Conservation (phyloP, 495 filamentous ascomycete genomes). For the Melanomma pulvis-pyrius region DNA sequence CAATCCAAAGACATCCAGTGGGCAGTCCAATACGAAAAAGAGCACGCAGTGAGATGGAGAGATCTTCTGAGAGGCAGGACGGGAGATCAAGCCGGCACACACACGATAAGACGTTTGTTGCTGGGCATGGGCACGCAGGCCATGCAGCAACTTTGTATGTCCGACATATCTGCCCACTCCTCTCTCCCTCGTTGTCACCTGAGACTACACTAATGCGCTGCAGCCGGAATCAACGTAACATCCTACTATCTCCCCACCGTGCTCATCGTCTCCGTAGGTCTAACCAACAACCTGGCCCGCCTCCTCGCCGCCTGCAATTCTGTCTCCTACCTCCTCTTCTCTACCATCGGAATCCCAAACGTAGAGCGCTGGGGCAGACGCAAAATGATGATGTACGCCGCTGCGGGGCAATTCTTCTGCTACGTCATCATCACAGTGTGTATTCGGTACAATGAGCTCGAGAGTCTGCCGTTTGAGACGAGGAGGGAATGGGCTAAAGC, state of each 20-base stretch:
- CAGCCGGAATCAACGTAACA: slow-evolving; percentile 56
- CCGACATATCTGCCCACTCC: slow-evolving; percentile 25
- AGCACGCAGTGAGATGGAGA: slow-evolving; percentile 52
- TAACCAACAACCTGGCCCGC: slow-evolving; percentile 52
- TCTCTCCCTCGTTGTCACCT: slow-evolving; percentile 30
- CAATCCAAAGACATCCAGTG: slow-evolving; percentile 55
- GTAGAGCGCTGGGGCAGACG: slow-evolving; percentile 59
- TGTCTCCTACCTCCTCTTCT: slow-evolving; percentile 49
- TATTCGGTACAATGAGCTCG: slow-evolving; percentile 58
- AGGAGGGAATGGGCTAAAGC: slow-evolving; percentile 51
- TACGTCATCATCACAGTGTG: slow-evolving; percentile 44
- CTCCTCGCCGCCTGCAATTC: slow-evolving; percentile 56
- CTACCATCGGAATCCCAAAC: slow-evolving; percentile 47
- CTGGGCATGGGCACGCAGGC: slow-evolving; percentile 57
- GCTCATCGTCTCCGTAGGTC: slow-evolving; percentile 57
- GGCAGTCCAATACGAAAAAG: slow-evolving; percentile 53
- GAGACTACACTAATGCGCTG: slow-evolving; percentile 59
- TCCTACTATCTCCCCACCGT: slow-evolving; percentile 60
- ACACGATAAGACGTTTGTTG: slow-evolving; percentile 53
- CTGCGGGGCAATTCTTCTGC: slow-evolving; percentile 50
- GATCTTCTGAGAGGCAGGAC: slow-evolving; percentile 52
- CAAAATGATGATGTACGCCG: slow-evolving; percentile 53
- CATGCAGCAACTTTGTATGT: slow-evolving; percentile 62
- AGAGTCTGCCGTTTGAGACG: neutral
- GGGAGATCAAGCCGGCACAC: slow-evolving; percentile 44